A percentile compares a stretch with the other conserved stretches of the same genome.
Conservation (phyloP, 2,329 filamentous ascomycete genomes). For the Pseudogymnoascus sp. region DNA sequence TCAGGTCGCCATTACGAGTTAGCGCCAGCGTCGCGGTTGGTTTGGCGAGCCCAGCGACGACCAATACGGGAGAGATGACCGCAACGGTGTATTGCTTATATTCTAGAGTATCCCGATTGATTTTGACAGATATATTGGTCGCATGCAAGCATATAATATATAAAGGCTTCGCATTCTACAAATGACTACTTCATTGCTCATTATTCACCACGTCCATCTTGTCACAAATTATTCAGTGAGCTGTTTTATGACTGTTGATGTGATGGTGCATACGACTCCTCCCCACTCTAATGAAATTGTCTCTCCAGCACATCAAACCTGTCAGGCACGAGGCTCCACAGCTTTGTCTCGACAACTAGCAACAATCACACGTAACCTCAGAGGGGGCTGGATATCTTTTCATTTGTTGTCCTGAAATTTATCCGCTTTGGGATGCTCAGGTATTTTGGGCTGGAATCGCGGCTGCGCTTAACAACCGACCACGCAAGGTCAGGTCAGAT, state of each 20-base stretch:
- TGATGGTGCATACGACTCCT: neutral
- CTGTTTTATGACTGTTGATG: neutral
- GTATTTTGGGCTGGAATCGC: constrained; percentile 4
- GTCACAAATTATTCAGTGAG: neutral
- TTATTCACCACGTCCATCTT: neutral
- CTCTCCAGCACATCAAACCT: neutral
- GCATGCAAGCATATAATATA: neutral
- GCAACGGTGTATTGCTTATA: neutral
- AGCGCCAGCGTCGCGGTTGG: constrained; percentile 7
- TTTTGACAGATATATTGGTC: neutral
- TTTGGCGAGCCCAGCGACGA: constrained; percentile 2
- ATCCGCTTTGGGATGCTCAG: neutral
- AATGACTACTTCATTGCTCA: constrained; percentile 1
- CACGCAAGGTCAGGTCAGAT: neutral
- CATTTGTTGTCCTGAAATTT: neutral
- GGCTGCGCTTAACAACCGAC: constrained; percentile 5
- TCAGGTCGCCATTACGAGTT: constrained; percentile 9
- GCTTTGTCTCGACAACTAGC: neutral
- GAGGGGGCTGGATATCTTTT: neutral
- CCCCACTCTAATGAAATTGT: constrained; percentile 1
- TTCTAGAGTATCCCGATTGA: neutral
- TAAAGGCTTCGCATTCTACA: neutral
- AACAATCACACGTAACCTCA: neutral
- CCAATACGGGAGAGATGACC: neutral
- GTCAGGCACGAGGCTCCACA: neutral